Evolutionary conservation across 257 asterid species (phyloP).

Genomic region (Datura wrightii): DNA sequence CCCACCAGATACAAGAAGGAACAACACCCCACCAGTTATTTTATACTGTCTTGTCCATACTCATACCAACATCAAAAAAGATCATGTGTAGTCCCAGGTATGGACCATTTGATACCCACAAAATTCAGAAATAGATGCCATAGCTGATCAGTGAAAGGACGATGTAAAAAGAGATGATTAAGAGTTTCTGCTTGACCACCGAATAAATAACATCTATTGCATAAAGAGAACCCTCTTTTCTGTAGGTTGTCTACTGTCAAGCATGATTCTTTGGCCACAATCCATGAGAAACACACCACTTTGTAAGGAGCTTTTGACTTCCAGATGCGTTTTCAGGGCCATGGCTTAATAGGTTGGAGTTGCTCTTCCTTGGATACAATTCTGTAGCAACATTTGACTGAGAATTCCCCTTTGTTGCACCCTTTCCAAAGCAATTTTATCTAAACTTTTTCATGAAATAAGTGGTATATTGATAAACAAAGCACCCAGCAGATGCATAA

Average conservation of each 20-base stretch:
- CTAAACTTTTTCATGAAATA: too few relatives aligned
- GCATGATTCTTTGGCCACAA: not conserved
- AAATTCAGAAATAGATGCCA: not conserved
- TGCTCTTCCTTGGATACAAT: conserved; percentile 2
- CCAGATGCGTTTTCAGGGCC: not conserved
- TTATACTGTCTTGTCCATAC: not conserved
- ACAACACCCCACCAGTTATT: not conserved
- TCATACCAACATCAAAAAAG: not conserved
- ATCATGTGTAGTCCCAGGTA: not conserved
- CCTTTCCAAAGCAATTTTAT: not conserved
- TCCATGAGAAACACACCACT: conserved; percentile 8
- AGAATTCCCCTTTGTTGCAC: not conserved
- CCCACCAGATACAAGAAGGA: not conserved
- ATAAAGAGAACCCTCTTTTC: not conserved
- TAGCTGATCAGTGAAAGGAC: not conserved
- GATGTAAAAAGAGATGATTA: not conserved
- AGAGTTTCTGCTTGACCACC: not conserved
- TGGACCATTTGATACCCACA: not conserved
- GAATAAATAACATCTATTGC: not conserved
- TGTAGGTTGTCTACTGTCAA: not conserved
- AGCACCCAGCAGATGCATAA: too few relatives aligned
- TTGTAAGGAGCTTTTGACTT: not conserved
- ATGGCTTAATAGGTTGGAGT: not conserved
- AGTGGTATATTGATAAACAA: too few relatives aligned
- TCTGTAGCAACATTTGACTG: not conserved